Conservation (phyloP, 2,329 filamentous ascomycete species). For the Metarhizium robertsii region DNA sequence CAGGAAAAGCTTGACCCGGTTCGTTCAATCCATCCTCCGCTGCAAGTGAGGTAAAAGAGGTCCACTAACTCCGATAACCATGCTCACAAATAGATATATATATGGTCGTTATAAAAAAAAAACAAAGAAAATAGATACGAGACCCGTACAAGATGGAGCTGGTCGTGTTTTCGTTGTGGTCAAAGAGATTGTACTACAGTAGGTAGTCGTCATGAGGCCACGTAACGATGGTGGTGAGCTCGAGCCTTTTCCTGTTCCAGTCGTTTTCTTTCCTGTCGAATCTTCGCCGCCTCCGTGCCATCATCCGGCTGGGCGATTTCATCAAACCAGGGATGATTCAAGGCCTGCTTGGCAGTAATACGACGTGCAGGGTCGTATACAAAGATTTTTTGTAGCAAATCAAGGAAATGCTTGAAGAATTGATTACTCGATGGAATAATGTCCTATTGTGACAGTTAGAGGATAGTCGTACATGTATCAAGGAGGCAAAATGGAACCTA, state of each 20-base stretch:
- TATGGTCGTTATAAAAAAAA: slow-evolving; percentile 1
- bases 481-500: slow-evolving; percentile 26
- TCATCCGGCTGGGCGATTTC: slow-evolving; percentile 49
- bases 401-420: slow-evolving; percentile 47
- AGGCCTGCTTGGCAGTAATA: slow-evolving; percentile 50
- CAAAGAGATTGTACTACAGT: background rate
- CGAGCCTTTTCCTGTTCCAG: slow-evolving; percentile 5
- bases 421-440: slow-evolving; percentile 46
- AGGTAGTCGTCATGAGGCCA: background rate
- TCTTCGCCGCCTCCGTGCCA: slow-evolving; percentile 50
- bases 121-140: background rate
- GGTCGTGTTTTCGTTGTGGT: background rate
- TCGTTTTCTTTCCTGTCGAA: slow-evolving; percentile 23
- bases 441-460: slow-evolving; percentile 16
- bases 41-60: background rate
- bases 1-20: background rate
- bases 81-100: slow-evolving; percentile 3
- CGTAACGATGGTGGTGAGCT: background rate
- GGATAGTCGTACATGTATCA: background rate
- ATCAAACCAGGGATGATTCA: slow-evolving; percentile 53
- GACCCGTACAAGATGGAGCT: background rate
- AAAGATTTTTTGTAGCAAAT: slow-evolving; percentile 51
- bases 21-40: background rate
- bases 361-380: slow-evolving; percentile 50
- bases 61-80: slow-evolving; percentile 4